Conservation (phyloP, 192 early-diverging fungal genomes). For the Mortierella claussenii region DNA sequence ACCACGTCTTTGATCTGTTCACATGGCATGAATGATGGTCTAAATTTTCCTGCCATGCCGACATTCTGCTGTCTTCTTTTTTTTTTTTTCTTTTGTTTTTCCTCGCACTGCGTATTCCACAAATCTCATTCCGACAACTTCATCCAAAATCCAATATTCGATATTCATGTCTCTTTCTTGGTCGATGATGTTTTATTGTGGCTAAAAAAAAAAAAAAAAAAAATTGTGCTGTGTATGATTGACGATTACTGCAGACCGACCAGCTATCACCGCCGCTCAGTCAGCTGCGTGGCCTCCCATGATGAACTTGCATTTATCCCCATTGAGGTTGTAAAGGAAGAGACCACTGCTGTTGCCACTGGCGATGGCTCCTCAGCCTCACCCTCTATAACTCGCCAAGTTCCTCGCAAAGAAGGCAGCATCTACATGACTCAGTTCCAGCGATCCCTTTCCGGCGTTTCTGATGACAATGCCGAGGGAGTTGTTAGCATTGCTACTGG, state of each 20-base stretch:
- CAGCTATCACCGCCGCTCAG: slow-evolving; percentile 41
- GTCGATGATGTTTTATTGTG: too few species aligned
- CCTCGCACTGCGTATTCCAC: not conserved
- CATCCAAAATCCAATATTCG: too few species aligned
- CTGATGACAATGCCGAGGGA: slow-evolving; percentile 18
- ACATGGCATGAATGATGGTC: not conserved
- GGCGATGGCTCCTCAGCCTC: slow-evolving; percentile 27
- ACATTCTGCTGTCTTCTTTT: slow-evolving; percentile 2
- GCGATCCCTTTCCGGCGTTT: slow-evolving; percentile 5
- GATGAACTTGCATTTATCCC: slow-evolving; percentile 34
- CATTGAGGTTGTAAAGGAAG: slow-evolving; percentile 27
- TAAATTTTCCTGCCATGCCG: not conserved
- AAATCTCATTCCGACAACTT: too few species aligned
- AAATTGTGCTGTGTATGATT: slow-evolving; percentile 21
- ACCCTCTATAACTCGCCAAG: too few species aligned
- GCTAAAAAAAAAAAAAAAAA: too few species aligned
- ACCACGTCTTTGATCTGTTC: not conserved
- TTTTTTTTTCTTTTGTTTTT: slow-evolving; percentile 1
- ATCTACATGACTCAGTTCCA: slow-evolving; percentile 28
- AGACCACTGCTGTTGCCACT: slow-evolving; percentile 20
- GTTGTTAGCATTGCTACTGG: slow-evolving; percentile 28
- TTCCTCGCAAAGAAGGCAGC: slow-evolving; percentile 15
- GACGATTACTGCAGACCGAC: slow-evolving; percentile 26
- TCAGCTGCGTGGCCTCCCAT: slow-evolving; percentile 44
- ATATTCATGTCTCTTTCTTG: too few species aligned